These are phyloP conservation scores for Lasiodiplodia sp. DNA, from an alignment of 2,329 filamentous ascomycete genomes.

Conservation along the genomic window DNA sequence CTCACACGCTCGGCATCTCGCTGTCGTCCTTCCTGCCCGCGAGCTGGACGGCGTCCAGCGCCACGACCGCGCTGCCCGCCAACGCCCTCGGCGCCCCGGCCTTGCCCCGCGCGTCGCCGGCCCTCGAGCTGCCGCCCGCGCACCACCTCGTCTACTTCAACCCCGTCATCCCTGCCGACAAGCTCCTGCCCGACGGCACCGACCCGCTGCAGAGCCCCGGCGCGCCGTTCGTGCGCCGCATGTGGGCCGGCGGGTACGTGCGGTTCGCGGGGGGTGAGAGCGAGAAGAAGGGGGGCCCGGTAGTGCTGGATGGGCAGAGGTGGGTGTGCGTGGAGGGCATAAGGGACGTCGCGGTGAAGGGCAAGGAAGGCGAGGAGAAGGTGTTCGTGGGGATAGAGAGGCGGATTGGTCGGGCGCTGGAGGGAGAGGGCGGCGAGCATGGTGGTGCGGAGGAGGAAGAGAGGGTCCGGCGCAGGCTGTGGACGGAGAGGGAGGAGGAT, in stretches of 20 bases:
- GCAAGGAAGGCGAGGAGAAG: constrained; percentile 60
- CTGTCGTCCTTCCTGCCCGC: constrained; percentile 37
- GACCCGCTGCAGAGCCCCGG: constrained; percentile 81
- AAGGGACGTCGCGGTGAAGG: constrained; percentile 58
- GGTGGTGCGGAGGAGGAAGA: constrained; percentile 37
- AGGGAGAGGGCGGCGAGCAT: constrained; percentile 36
- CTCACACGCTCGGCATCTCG: constrained; percentile 67
- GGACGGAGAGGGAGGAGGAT: constrained; percentile 52
- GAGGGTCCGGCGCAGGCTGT: constrained; percentile 46
- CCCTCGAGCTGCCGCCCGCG: constrained; percentile 62
- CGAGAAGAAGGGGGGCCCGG: background rate
- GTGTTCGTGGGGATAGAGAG: constrained; percentile 69
- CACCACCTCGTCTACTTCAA: constrained; percentile 92
- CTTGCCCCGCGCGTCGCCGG: background rate
- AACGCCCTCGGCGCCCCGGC: constrained; percentile 18
- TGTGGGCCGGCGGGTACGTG: constrained; percentile 88
- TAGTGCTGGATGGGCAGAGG: constrained; percentile 15
- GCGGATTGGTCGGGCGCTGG: constrained; percentile 48
- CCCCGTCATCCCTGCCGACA: constrained; percentile 65
- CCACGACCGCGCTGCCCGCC: background rate
- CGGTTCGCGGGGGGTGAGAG: constrained; percentile 51
- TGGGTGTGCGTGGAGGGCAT: constrained; percentile 58
- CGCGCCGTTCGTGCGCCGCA: constrained; percentile 72
- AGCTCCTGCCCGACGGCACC: constrained; percentile 82
- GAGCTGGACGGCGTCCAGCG: constrained; percentile 13